Conservation (phyloP, 2,329 filamentous ascomycete species). For the Boeremia exigua region DNA sequence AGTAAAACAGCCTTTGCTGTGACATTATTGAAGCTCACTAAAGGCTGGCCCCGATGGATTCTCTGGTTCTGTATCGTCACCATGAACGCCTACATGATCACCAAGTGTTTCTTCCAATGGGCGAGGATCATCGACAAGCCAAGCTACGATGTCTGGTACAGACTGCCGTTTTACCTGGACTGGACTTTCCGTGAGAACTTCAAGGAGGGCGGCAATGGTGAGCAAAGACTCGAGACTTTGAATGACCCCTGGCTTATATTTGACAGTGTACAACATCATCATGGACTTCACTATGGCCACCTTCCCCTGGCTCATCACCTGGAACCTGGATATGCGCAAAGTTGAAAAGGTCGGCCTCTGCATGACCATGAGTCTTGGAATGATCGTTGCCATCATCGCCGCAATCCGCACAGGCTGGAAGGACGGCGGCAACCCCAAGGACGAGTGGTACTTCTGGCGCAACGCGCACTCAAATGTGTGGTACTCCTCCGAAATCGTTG, state of each 20-base stretch:
- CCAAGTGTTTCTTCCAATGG: constrained; percentile 59
- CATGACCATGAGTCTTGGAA: constrained; percentile 59
- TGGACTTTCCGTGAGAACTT: constrained; percentile 51
- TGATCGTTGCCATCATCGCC: constrained; percentile 58
- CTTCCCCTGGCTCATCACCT: constrained; percentile 60
- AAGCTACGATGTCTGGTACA: constrained; percentile 56
- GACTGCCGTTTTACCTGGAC: constrained; percentile 55
- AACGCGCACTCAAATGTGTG: constrained; percentile 56
- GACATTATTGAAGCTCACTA: constrained; percentile 52
- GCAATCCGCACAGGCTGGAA: constrained; percentile 59
- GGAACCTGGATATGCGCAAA: constrained; percentile 56
- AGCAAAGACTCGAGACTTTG: constrained; percentile 20
- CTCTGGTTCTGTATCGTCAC: constrained; percentile 58
- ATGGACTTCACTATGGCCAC: constrained; percentile 61
- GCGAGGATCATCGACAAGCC: constrained; percentile 53
- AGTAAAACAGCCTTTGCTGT: constrained; percentile 51
- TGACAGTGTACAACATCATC: constrained; percentile 59
- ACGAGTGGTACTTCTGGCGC: constrained; percentile 56
- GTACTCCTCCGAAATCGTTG: constrained; percentile 60
- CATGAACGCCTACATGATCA: constrained; percentile 58
- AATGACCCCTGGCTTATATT: constrained; percentile 1
- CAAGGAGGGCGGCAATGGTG: constrained; percentile 60
- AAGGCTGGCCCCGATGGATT: constrained; percentile 52
- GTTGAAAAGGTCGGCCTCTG: constrained; percentile 60
- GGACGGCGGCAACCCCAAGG: constrained; percentile 56